Evolutionary conservation across 2,329 filamentous ascomycete species (phyloP), one percentile per base, ranked within the genome.

Genomic region (Penicillium sp.): DNA sequence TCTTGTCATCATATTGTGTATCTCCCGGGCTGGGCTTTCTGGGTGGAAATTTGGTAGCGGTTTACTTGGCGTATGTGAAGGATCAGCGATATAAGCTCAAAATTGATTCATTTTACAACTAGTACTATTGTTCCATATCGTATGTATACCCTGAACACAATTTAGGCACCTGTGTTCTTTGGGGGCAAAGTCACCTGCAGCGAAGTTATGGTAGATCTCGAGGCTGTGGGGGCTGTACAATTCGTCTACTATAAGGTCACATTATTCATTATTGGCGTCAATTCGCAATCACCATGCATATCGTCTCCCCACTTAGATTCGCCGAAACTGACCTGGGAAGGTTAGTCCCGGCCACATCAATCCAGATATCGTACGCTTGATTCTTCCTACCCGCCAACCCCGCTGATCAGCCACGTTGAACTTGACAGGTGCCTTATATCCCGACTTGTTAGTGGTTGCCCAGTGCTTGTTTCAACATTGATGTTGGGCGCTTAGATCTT

Each of bases 31-130:
- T 49, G 57, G 52, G 50, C 37, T 60, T 54, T 53, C 26, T 61
- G 48, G 64, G 55, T 61, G 63, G 57, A 58, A 61, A 50, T 61
- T 62, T 61, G 58, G 59, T 57, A 57, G 55, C 51, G 61, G 61
- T 25, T 61, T 58, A 46, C 19, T 58, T 46, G 59, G 63, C 60
- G 60, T 50, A 59, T 42, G 19, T 57, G 53, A 62, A 55, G 63
- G 54, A 58, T 54, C 27, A 61, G 61, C 62, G 57, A 62, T 61
- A 47, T 59, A 55, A 57, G 54, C 53, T 58, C 57, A 64, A 60
- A 57, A 62, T 63, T 60, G 54, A 63, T 56, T 60, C 8, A 50
- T 29, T 47, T 44, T 53, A 42, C 51, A 33, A 45, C n/a, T 42
- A 43, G 25, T 29, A 14, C 14, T 25, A 13, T 44, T n/a, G 25